Conservation (phyloP, 306 rosid species). For the Sindora glabra region DNA sequence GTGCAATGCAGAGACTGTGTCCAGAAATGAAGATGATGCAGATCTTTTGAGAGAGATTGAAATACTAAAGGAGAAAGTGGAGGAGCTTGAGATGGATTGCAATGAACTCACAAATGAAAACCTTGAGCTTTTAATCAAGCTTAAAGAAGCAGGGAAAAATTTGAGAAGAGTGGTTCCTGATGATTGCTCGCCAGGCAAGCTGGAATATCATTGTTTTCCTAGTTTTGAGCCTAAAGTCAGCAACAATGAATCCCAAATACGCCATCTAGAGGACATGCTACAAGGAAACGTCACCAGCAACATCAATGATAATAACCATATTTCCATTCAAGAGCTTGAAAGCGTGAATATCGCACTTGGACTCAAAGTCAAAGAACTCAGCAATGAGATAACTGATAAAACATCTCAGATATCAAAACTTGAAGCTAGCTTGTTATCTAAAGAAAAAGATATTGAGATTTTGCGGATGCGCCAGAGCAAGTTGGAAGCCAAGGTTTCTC, state of each 20-base stretch:
- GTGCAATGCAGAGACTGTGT: slow-evolving; percentile 22
- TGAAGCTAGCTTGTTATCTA: slow-evolving; percentile 28
- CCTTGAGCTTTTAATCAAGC: slow-evolving; percentile 80
- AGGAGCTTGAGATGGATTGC: slow-evolving; percentile 90
- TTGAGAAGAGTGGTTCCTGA: slow-evolving; percentile 22
- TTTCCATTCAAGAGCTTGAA: slow-evolving; percentile 26
- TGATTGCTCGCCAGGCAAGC: slow-evolving; percentile 27
- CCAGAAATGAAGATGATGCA: slow-evolving; percentile 34
- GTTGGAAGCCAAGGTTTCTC: slow-evolving; percentile 33
- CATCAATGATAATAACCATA: slow-evolving; percentile 10
- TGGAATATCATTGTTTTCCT: slow-evolving; percentile 25
- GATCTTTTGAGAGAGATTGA: slow-evolving; percentile 52
- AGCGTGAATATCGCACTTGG: slow-evolving; percentile 24
- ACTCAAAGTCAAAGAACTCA: slow-evolving; percentile 28
- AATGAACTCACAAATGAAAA: slow-evolving; percentile 91
- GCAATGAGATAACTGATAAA: slow-evolving; percentile 16
- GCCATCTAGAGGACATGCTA: slow-evolving; percentile 25
- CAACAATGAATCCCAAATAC: slow-evolving; percentile 26
- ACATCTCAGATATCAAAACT: slow-evolving; percentile 27
- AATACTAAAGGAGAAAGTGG: slow-evolving; percentile 59
- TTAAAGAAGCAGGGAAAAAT: slow-evolving; percentile 55
- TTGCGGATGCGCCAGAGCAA: slow-evolving; percentile 23
- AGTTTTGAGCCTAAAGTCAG: slow-evolving; percentile 43
- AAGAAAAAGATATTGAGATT: slow-evolving; percentile 29
- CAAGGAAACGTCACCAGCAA: slow-evolving; percentile 19